Evolutionary conservation across 345 rosid genomes (phyloP).

Genomic region (Mercurialis annua): DNA sequence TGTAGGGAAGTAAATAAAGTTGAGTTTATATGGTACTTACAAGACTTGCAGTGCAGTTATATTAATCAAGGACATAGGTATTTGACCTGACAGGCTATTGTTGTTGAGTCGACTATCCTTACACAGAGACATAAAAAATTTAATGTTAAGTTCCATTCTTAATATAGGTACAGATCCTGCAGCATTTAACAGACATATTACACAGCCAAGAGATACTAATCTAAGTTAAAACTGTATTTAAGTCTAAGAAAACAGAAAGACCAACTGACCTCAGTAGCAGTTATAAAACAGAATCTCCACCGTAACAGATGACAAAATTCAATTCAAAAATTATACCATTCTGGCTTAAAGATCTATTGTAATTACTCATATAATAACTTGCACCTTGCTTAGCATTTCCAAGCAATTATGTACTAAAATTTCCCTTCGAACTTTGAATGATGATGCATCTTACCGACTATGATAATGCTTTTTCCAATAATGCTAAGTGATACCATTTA

Average conservation of each 20-base stretch:
- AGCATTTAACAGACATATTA: not conserved
- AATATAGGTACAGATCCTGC: not conserved
- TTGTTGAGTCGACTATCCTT: constrained; percentile 45
- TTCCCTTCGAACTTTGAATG: not conserved
- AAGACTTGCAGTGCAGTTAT: constrained; percentile 32
- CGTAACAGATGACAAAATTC: not conserved
- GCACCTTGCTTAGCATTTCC: not conserved
- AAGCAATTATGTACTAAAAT: not conserved
- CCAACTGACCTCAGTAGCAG: not conserved
- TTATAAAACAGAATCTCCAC: not conserved
- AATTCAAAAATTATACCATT: not conserved
- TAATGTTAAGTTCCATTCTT: constrained; percentile 1
- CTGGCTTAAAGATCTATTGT: not conserved
- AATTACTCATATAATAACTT: not conserved
- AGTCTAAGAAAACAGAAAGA: not conserved
- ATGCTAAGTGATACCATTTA: not conserved
- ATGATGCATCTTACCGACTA: not conserved
- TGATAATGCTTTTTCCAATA: not conserved
- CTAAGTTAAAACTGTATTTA: not conserved
- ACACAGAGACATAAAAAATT: constrained; percentile 17
- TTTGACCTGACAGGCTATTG: constrained; percentile 36
- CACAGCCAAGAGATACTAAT: not conserved
- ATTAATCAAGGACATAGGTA: constrained; percentile 38
- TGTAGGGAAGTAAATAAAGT: constrained; percentile 6
- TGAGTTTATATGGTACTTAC: constrained; percentile 25